These are phyloP conservation scores for Aspergillus aculeatus DNA, from an alignment of 2,329 filamentous ascomycete species.

Conservation along the genomic window DNA sequence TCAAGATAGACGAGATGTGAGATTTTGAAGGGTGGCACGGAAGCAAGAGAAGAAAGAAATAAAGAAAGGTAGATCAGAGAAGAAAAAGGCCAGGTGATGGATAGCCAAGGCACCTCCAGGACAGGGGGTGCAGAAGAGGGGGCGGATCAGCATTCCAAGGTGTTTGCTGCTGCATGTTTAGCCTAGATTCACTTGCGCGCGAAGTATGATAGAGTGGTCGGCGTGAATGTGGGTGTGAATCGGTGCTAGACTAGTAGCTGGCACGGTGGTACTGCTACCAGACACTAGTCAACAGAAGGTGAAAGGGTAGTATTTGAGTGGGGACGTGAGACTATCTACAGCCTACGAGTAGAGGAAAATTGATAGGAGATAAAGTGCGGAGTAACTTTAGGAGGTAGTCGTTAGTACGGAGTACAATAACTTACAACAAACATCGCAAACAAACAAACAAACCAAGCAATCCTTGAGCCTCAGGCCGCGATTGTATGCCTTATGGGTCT, in stretches of 20 bases:
- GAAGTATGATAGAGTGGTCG: background rate
- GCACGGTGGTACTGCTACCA: background rate
- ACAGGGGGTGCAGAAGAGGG: background rate
- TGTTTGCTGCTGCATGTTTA: background rate
- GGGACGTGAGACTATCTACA: too few relatives aligned
- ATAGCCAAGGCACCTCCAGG: background rate
- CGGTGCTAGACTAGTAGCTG: background rate
- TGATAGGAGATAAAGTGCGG: too few relatives aligned
- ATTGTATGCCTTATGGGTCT: background rate
- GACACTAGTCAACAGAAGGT: background rate
- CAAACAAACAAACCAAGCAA: background rate
- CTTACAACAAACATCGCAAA: background rate
- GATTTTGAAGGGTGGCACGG: background rate
- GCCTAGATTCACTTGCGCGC: background rate
- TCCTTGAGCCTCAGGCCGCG: background rate
- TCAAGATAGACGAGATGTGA: background rate
- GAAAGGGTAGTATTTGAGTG: too few relatives aligned
- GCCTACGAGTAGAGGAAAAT: too few relatives aligned
- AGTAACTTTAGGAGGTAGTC: too few relatives aligned
- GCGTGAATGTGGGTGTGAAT: background rate
- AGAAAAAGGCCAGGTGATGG: constrained; percentile 2
- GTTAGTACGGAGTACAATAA: too few relatives aligned
- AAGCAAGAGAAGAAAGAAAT: background rate
- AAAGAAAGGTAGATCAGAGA: background rate
- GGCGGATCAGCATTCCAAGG: background rate